Conservation (phyloP, 2,329 filamentous ascomycete species). For the Waltergamsia citrina region DNA sequence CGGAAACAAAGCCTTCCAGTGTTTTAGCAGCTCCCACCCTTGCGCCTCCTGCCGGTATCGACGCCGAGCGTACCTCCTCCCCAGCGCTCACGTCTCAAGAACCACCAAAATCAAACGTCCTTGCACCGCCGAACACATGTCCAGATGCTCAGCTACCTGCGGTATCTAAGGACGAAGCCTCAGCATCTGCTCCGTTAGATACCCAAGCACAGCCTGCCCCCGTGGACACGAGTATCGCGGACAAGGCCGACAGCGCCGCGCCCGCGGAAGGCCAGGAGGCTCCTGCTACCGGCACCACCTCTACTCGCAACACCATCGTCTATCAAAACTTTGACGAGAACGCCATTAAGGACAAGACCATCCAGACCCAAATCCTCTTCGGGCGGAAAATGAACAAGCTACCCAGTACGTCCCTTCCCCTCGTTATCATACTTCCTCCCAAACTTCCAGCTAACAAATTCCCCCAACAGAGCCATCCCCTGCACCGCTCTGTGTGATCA, state of each 20-base stretch:
- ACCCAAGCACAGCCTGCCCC: not conserved
- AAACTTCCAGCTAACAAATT: constrained; percentile 6
- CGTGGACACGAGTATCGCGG: not conserved
- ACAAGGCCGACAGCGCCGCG: constrained; percentile 2
- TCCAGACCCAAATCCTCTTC: constrained; percentile 51
- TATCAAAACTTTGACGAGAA: constrained; percentile 51
- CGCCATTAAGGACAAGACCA: constrained; percentile 43
- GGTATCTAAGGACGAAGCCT: not conserved
- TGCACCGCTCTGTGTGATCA: constrained; percentile 66
- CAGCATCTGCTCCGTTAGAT: not conserved
- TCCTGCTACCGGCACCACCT: constrained; percentile 17
- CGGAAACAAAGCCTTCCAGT: constrained; percentile 16
- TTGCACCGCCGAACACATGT: constrained; percentile 29
- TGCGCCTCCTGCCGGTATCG: constrained; percentile 22
- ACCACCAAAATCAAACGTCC: constrained; percentile 30
- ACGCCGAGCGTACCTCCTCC: constrained; percentile 1
- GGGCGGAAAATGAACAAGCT: constrained; percentile 49
- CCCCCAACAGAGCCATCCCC: constrained; percentile 35
- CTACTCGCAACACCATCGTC: constrained; percentile 49
- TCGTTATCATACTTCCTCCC: not conserved
- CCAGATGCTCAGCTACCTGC: constrained; percentile 5
- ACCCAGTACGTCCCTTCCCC: constrained; percentile 31
- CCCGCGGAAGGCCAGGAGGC: constrained; percentile 8
- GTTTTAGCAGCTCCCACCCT: constrained; percentile 27
- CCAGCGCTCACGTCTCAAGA: constrained; percentile 8